phyloP scores from a whole-genome alignment of 371 early-diverging fungal species.

The Actinomortierella ambigua region DNA sequence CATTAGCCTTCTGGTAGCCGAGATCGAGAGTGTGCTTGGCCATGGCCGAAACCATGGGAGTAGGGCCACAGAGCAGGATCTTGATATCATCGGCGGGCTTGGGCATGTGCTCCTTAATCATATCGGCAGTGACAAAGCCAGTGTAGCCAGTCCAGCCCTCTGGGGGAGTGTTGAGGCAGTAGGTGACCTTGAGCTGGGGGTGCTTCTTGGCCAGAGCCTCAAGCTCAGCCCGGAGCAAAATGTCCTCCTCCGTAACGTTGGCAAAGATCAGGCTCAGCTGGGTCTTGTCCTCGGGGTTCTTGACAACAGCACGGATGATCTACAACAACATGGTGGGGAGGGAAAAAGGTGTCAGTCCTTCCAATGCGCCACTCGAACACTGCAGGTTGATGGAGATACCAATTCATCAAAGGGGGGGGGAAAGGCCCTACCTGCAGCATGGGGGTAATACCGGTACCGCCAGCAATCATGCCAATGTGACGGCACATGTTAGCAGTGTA shows the following conservation, averaged over 20 bases:
- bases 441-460: constrained; percentile 94
- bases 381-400: too few relatives aligned
- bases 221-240: constrained; percentile 85
- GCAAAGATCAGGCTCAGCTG: constrained; percentile 87
- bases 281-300: constrained; percentile 87
- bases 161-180: constrained; percentile 88
- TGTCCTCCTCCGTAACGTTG: constrained; percentile 90
- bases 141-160: constrained; percentile 83
- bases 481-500: constrained; percentile 86
- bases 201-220: constrained; percentile 77
- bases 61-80: constrained; percentile 94
- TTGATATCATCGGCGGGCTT: constrained; percentile 81
- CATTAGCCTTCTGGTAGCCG: constrained; percentile 78
- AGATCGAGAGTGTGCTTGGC: constrained; percentile 65
- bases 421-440: constrained; percentile 78
- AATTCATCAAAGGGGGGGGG: too few relatives aligned
- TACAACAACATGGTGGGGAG: constrained; percentile 13
- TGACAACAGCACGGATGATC: constrained; percentile 83
- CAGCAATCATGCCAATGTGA: constrained; percentile 92
- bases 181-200: constrained; percentile 82
- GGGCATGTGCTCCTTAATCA: constrained; percentile 80
- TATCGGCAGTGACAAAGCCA: constrained; percentile 86
- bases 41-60: constrained; percentile 94
- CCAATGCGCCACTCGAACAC: too few relatives aligned
- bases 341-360: constrained; percentile 2